Conservation (phyloP, 73 alveolate genomes). For the Tetrahymena thermophila region DNA sequence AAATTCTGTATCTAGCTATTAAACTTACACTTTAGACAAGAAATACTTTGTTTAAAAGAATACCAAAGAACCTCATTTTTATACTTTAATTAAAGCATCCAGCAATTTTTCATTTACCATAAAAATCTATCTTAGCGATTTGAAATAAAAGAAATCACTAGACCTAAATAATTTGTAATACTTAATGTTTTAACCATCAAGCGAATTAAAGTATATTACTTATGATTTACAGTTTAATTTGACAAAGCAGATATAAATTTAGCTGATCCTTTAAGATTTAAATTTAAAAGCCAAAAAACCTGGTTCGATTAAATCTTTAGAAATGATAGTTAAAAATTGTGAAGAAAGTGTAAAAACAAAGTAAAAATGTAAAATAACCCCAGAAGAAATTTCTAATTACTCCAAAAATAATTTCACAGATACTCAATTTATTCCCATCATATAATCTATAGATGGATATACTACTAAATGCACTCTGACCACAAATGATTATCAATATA, state of each 20-base stretch:
- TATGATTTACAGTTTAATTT: background rate
- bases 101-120: background rate
- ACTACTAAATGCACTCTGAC: background rate
- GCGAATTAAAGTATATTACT: background rate
- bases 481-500: too few relatives aligned
- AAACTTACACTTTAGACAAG: background rate
- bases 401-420: background rate
- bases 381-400: background rate
- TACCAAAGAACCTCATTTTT: background rate
- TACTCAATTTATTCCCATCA: background rate
- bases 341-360: background rate
- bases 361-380: background rate
- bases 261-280: background rate
- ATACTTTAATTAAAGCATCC: background rate
- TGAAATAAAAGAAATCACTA: background rate
- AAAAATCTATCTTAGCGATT: background rate
- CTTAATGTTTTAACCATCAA: background rate
- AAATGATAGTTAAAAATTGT: background rate
- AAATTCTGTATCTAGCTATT: background rate
- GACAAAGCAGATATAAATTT: background rate
- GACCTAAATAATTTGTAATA: background rate
- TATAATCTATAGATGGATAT: background rate
- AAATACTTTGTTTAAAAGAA: background rate
- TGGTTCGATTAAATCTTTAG: background rate
- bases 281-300: background rate